Evolutionary conservation across 106 monocot genomes (phyloP), one percentile per base, ranked within the genome.

Genomic region (Gastrodia elata): DNA sequence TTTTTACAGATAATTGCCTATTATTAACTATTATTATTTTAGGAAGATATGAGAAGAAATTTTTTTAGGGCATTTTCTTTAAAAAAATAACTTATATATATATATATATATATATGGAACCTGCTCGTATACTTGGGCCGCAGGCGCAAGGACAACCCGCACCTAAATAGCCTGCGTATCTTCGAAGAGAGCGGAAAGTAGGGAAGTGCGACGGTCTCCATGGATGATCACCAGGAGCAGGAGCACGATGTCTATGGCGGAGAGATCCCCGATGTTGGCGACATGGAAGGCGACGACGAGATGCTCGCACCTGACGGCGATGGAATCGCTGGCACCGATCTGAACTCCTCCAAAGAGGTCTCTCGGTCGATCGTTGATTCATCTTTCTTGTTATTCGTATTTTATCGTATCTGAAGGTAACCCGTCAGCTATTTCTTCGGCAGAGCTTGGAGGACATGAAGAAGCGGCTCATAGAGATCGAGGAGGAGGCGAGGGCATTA

Each of bases 381-480:
- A 8, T 2, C 25, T 26, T 26, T n/a, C 5, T 40, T 5, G 25
- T 39, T 38, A 18, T 68, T 10, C 1, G 37, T 38, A 20, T 34
- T 16, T 38, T 36, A 4, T 36, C 37, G 3, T 27, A 24, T 10
- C 9, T 40, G 69, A 39, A 25, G 10, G n/a, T 39, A n/a, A 30
- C 30, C 30, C 15, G 9, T 13, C 49, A 28, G 4, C 20, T 48
- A 15, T 71, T 71, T 48, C 77, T 13, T 22, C 25, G 79, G 65
- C 77, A 86, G 78, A 85, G 88, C 74, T 77, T 94, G 49, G 91
- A 94, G 52, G 91, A 94, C 74, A 94, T 94, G 94, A 94, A 89
- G 84, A 88, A 80, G 74, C 83, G 91, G 64, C 73, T 94, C 13
- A 87, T 87, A 78, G 91, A 91, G 77, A 88, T 88, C 81, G 91